These are phyloP conservation scores for Angomonas deanei DNA, from an alignment of 208 protist genomes.

Conservation along the genomic window DNA sequence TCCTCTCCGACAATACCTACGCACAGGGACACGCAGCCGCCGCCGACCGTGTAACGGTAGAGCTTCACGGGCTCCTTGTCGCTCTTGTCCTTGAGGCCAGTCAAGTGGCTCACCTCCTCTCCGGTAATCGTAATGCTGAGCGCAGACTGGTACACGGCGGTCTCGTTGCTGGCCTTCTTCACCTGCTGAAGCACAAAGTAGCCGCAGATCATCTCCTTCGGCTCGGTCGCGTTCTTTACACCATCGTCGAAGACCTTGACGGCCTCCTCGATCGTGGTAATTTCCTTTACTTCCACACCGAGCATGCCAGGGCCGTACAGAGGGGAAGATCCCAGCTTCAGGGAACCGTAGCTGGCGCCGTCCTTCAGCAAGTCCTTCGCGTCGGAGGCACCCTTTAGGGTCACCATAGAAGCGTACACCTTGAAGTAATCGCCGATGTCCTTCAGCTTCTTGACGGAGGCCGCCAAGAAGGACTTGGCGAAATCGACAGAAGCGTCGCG, in stretches of 20 bases:
- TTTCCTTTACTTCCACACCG: slow-evolving; percentile 33
- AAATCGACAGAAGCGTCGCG: slow-evolving; percentile 24
- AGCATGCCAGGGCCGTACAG: slow-evolving; percentile 62
- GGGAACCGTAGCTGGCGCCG: slow-evolving; percentile 29
- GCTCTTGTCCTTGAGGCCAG: slow-evolving; percentile 44
- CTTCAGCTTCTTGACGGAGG: slow-evolving; percentile 36
- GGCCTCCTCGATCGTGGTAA: slow-evolving; percentile 22
- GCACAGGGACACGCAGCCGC: slow-evolving; percentile 41
- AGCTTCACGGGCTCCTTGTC: slow-evolving; percentile 29
- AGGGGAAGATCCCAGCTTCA: slow-evolving; percentile 50
- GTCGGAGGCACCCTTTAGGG: slow-evolving; percentile 40
- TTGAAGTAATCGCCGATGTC: slow-evolving; percentile 35
- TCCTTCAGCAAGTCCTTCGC: slow-evolving; percentile 60
- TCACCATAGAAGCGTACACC: slow-evolving; percentile 48
- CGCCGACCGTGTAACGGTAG: slow-evolving; percentile 69
- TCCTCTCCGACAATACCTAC: slow-evolving; percentile 29
- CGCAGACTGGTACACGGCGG: slow-evolving; percentile 57
- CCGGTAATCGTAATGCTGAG: slow-evolving; percentile 46
- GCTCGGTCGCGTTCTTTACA: slow-evolving; percentile 28
- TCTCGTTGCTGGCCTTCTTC: slow-evolving; percentile 25
- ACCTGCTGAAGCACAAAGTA: slow-evolving; percentile 66
- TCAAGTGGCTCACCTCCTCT: slow-evolving; percentile 38
- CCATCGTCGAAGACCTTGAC: slow-evolving; percentile 28
- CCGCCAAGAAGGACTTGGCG: slow-evolving; percentile 39
- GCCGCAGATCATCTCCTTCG: slow-evolving; percentile 45